Base-by-base conservation (phyloP, 495 filamentous ascomycete genomes). In the Ramalina peruviana region DNA sequence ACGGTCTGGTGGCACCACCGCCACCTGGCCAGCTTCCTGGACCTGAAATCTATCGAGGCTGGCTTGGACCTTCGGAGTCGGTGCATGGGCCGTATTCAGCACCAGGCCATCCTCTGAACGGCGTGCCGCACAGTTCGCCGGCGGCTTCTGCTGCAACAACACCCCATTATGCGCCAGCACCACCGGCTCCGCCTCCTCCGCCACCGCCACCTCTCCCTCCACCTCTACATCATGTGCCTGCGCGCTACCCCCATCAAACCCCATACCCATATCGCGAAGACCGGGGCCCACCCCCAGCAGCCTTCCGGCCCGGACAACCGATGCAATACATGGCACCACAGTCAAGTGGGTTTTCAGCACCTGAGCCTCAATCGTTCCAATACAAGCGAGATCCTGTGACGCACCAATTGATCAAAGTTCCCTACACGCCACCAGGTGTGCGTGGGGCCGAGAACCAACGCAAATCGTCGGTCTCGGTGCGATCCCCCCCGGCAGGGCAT, bases 221-320 rank as follows among this genome's bases (percentile, higher is more conserved):
- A 21, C 40, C 44, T 0, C 53, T 46, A 21, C 54, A 55, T 44
- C 53, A 55, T 36, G 23, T 37, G 19, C 20, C 43, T n/a, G 38
- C 47, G 9, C 49, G 36, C 26, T 61, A 59, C 12, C 58, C 56
- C 27, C 52, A 65, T 17, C 57, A 62, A 12, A 42, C 54, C 26
- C 50, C 66, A 59, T 59, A 65, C 47, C 48, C 53, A 53, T 52
- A 49, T 44, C 49, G 49, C 12, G 45, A 56, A 33, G 27, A 45
- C 7, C 43, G 54, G 40, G 48, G 43, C 16, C 49, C 51, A 20
- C 36, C 41, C 38, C 43, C 40, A 39, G 51, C 30, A 44, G 44
- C 10, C n/a, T 48, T 36, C 45, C 45, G 45, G n/a, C 45, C 45
- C 10, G 21, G n/a, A 17, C 45, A 36, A 17, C 45, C 45, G 1